Percentiles rank a stretch among this genome's conserved stretches.
Conservation (phyloP, 2,329 filamentous ascomycete species). For the Trichoderma polysporum region DNA sequence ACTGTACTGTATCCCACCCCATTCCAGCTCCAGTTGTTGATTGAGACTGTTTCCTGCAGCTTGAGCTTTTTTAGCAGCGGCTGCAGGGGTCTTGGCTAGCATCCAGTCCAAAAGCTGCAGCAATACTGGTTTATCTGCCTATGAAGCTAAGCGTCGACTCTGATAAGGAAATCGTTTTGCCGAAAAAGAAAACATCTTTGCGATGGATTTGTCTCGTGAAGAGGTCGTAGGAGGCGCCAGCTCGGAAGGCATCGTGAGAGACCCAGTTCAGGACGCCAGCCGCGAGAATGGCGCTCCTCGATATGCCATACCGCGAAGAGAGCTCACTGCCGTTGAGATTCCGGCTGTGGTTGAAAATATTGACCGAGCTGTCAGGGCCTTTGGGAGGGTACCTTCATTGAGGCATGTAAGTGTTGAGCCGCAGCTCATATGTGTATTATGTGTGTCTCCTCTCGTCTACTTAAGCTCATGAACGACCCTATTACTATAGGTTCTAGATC, state of each 20-base stretch:
- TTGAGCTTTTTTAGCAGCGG: slow-evolving; percentile 7
- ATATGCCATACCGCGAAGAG: slow-evolving; percentile 37
- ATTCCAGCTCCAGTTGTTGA: neutral
- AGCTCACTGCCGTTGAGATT: slow-evolving; percentile 43
- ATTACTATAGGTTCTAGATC: slow-evolving; percentile 44
- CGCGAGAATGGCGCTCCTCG: slow-evolving; percentile 32
- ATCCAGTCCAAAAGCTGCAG: neutral
- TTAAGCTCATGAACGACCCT: neutral
- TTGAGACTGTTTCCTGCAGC: neutral
- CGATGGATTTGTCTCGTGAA: neutral
- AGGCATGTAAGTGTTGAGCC: slow-evolving; percentile 36
- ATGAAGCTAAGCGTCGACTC: neutral
- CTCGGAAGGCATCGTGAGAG: slow-evolving; percentile 3
- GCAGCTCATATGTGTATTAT: neutral
- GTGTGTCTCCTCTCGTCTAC: neutral
- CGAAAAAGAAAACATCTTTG: neutral
- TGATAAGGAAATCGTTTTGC: neutral
- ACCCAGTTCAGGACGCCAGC: neutral
- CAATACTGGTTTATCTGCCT: neutral
- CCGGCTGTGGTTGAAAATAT: slow-evolving; percentile 45
- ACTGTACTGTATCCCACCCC: neutral
- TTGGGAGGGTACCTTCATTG: slow-evolving; percentile 41
- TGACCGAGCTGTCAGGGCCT: slow-evolving; percentile 44
- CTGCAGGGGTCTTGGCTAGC: slow-evolving; percentile 5
- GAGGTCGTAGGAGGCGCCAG: neutral